These are phyloP conservation scores for Pythium sukuiense DNA, from an alignment of 352 stramenopile genomes.

Conservation along the genomic window DNA sequence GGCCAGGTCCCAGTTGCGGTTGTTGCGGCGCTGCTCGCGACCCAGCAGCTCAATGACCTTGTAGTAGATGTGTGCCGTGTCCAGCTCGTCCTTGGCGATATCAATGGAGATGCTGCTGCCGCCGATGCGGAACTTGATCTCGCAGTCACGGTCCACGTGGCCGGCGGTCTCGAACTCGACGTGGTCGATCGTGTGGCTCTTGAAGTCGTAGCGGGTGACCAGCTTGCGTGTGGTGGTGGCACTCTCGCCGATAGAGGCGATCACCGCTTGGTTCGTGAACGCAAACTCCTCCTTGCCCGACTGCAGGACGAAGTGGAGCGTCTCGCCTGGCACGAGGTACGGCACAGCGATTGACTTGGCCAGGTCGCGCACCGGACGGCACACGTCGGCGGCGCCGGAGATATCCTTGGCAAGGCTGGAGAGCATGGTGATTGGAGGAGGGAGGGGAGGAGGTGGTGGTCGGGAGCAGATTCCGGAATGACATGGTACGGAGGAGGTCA, in stretches of 20 bases:
- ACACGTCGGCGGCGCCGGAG: conserved; percentile 26
- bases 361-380: conserved; percentile 38
- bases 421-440: conserved; percentile 21
- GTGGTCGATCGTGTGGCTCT: conserved; percentile 27
- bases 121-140: conserved; percentile 62
- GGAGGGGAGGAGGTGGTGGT: conserved; percentile 1
- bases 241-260: conserved; percentile 37
- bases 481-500: background rate
- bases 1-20: conserved; percentile 47
- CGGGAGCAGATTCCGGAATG: conserved; percentile 14
- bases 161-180: conserved; percentile 53
- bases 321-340: conserved; percentile 56
- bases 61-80: conserved; percentile 39
- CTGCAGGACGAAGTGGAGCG: conserved; percentile 52
- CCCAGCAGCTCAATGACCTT: conserved; percentile 55
- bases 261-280: conserved; percentile 65
- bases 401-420: conserved; percentile 25
- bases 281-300: conserved; percentile 61
- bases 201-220: conserved; percentile 47
- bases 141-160: conserved; percentile 49
- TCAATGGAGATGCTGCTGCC: conserved; percentile 45
- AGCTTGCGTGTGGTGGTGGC: conserved; percentile 55
- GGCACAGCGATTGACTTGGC: conserved; percentile 38
- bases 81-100: conserved; percentile 42
- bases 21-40: conserved; percentile 42